phyloP scores from a whole-genome alignment of 257 asterid genomes.

The Henckelia pumila region DNA sequence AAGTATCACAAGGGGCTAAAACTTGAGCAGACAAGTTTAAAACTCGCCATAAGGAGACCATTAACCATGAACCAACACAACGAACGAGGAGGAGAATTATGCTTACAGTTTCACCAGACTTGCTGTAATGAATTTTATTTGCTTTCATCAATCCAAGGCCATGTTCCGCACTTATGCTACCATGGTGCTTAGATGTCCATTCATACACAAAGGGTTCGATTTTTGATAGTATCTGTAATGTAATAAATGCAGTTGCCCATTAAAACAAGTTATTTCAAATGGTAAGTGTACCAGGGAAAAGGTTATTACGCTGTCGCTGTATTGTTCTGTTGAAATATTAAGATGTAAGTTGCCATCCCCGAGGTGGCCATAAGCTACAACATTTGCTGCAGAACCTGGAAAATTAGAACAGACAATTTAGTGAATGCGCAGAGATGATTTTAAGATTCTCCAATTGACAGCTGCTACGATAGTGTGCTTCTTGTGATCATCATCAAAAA shows the following conservation, averaged over 20 bases:
- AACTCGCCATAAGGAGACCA: neutral
- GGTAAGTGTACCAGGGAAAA: constrained; percentile 21
- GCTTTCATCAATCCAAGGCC: constrained; percentile 99
- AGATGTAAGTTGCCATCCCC: constrained; percentile 98
- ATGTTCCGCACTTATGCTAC: constrained; percentile 98
- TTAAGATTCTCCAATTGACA: neutral
- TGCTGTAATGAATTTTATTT: constrained; percentile 85
- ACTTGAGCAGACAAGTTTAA: neutral
- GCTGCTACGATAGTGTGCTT: neutral
- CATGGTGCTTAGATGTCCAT: constrained; percentile 93
- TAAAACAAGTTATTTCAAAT: constrained; percentile 17
- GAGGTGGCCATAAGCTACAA: constrained; percentile 91
- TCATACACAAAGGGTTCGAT: constrained; percentile 95
- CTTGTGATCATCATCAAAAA: neutral
- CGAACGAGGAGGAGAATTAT: neutral
- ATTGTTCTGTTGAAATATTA: constrained; percentile 70
- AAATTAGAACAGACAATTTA: constrained; percentile 7
- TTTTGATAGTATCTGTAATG: constrained; percentile 72
- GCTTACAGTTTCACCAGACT: constrained; percentile 81
- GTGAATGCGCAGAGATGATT: constrained; percentile 9
- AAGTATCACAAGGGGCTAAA: neutral
- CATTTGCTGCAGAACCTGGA: constrained; percentile 62
- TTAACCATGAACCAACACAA: neutral
- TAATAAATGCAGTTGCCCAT: constrained; percentile 19
- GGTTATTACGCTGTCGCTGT: constrained; percentile 58